Conservation (phyloP, 164 flowering plant genomes). For the Aristolochia contorta region DNA sequence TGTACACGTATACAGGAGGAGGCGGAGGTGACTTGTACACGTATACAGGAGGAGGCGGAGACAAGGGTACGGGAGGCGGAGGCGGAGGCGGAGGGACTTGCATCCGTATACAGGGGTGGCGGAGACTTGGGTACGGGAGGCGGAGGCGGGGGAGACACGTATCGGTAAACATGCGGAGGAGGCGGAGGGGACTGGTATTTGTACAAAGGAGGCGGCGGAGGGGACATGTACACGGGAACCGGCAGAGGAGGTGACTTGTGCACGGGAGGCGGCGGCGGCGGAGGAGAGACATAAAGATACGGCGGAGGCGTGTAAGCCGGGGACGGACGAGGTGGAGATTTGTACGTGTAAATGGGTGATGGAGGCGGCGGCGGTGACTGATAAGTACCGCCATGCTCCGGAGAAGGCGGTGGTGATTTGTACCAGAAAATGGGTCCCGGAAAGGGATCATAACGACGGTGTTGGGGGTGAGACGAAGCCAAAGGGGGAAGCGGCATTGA, state of each 20-base stretch:
- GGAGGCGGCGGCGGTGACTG: background rate
- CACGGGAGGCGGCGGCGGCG: background rate
- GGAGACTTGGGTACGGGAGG: background rate
- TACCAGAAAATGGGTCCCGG: no score
- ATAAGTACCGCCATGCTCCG: no score
- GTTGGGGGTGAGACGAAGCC: background rate
- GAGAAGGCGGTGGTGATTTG: no score
- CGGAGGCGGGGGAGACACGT: background rate
- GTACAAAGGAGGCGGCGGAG: background rate
- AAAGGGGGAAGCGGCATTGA: background rate
- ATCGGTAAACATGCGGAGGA: no score
- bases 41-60: background rate
- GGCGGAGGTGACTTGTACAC: constrained; percentile 1
- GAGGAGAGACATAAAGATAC: no score
- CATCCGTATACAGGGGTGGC: background rate
- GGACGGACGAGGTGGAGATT: constrained; percentile 1
- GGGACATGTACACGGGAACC: background rate
- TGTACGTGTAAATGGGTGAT: background rate
- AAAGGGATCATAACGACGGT: no score
- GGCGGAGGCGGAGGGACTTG: background rate
- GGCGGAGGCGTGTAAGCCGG: background rate
- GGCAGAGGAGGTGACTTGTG: constrained; percentile 1
- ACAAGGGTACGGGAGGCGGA: no score
- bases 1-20: background rate
- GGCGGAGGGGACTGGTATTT: background rate